Base-by-base conservation (phyloP, 164 flowering plant species). In the Chimonanthus praecox region DNA sequence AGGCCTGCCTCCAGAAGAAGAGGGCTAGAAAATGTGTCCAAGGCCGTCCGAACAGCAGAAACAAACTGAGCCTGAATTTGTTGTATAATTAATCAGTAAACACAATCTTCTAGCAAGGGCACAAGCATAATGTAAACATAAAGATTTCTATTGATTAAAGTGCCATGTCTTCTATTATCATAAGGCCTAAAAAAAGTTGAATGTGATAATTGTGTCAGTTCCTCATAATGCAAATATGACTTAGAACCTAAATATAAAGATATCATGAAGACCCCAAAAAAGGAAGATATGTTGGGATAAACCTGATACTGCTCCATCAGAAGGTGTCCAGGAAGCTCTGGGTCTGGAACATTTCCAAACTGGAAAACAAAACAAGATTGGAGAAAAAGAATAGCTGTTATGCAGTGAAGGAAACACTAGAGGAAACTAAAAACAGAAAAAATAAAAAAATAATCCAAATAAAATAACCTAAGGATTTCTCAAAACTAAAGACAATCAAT, bases 241-340 rank as follows among this genome's bases (percentile, higher is more conserved):
- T 46, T 49, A 7, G 49, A 13, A 54, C 60, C 5, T 54, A 54
- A 54, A 11, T 33, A 44, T 13, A 66, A 66, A 10, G 16, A 62
- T 16, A 62, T 62, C 65, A 62, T 18, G 33, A 62, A 33, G 8
- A 62, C 33, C 65, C n/a, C 21, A 62, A 62, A 62, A n/a, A 8
- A 62, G n/a, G 61, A 5, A 58, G 15, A 21, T 49, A 64, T n/a
- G 15, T 50, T 51, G 33, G 49, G 49, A 73, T 49, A 54, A 68
- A 95, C 99, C 98, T 95, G 98, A 85, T 92, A 92, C 70, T 95
- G 99, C 79, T 95, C 99, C 79, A 95, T 85, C 66, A 95, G 86
- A 71, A 95, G 86, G 76, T 91, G 94, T 60, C 91, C 99, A 3
- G 98, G 98, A 78, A 95, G 94, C 81, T 93, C 98, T 71, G 97